A percentile compares a stretch with the other conserved stretches of the same genome.
Evolutionary conservation across 805 yeast genomes (phyloP).

Genomic region (Torulaspora indica): DNA sequence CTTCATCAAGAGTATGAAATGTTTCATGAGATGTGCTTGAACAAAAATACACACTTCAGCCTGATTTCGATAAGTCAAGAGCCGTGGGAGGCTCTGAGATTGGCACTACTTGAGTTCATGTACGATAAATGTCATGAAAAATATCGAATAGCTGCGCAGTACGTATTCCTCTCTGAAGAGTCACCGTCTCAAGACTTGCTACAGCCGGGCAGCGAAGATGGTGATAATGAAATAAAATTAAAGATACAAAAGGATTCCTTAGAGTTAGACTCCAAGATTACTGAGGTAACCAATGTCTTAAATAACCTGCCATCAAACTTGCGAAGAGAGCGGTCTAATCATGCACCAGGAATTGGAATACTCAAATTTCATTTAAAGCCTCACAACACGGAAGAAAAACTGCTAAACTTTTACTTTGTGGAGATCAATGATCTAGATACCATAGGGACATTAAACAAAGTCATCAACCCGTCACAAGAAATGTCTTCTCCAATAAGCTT

Average conservation of each 20-base stretch:
- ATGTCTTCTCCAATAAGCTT: slow-evolving; percentile 25
- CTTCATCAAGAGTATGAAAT: slow-evolving; percentile 28
- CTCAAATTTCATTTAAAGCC: slow-evolving; percentile 21
- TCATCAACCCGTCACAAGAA: slow-evolving; percentile 9
- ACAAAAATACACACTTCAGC: slow-evolving; percentile 22
- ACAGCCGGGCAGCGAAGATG: slow-evolving; percentile 8
- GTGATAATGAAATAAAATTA: slow-evolving; percentile 19
- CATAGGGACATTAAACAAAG: slow-evolving; percentile 12
- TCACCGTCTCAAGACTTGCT: slow-evolving; percentile 25
- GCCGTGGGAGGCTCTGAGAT: slow-evolving; percentile 18
- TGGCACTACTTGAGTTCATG: slow-evolving; percentile 20
- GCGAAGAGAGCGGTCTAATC: slow-evolving; percentile 1
- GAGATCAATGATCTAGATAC: slow-evolving; percentile 25
- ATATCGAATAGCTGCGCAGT: slow-evolving; percentile 23
- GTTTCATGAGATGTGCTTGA: slow-evolving; percentile 30
- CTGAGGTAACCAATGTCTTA: slow-evolving; percentile 13
- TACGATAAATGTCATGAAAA: slow-evolving; percentile 13
- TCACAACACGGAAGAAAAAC: slow-evolving; percentile 3
- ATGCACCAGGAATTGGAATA: slow-evolving; percentile 19
- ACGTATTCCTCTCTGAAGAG: slow-evolving; percentile 29
- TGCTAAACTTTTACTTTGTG: slow-evolving; percentile 25
- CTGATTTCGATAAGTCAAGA: slow-evolving; percentile 23
- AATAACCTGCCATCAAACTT: slow-evolving; percentile 10
- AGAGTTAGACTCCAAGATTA: slow-evolving; percentile 20
- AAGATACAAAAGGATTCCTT: slow-evolving; percentile 24